A percentile compares a stretch with the other conserved stretches of the same genome.
These are phyloP conservation scores for Salix brachista DNA, from an alignment of 345 rosid species.

Conservation along the genomic window DNA sequence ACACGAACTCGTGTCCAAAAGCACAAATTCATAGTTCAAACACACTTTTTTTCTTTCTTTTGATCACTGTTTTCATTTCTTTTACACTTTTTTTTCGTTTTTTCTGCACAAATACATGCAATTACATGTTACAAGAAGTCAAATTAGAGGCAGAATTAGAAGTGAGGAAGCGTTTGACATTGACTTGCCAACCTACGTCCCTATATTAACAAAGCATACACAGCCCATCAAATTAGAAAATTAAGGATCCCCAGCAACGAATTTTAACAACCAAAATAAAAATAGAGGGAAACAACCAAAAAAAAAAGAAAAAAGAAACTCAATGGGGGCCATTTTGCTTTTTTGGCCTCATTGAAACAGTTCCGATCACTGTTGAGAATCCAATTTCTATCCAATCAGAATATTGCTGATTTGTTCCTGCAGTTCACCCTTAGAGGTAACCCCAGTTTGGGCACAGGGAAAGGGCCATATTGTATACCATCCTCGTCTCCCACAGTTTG, in stretches of 20 bases:
- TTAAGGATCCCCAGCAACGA: background rate
- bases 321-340: slow-evolving; percentile 14
- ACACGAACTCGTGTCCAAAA: background rate
- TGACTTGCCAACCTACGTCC: slow-evolving; percentile 3
- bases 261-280: background rate
- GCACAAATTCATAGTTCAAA: background rate
- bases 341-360: slow-evolving; percentile 11
- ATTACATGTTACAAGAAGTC: background rate
- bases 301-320: background rate
- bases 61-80: background rate
- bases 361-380: slow-evolving; percentile 6
- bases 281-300: background rate
- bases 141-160: background rate
- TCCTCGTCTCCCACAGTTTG: slow-evolving; percentile 56
- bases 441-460: slow-evolving; percentile 87
- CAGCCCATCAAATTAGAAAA: background rate
- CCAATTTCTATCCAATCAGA: background rate
- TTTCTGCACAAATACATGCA: background rate
- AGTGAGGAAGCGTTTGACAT: background rate
- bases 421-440: slow-evolving; percentile 59
- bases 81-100: background rate
- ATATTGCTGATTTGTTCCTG: slow-evolving; percentile 14
- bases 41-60: background rate
- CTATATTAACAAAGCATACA: background rate
- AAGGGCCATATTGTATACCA: slow-evolving; percentile 90